Percentiles rank a stretch among this genome's conserved stretches.
Conservation (phyloP, 306 rosid species). For the Aeschynomene evenia region DNA sequence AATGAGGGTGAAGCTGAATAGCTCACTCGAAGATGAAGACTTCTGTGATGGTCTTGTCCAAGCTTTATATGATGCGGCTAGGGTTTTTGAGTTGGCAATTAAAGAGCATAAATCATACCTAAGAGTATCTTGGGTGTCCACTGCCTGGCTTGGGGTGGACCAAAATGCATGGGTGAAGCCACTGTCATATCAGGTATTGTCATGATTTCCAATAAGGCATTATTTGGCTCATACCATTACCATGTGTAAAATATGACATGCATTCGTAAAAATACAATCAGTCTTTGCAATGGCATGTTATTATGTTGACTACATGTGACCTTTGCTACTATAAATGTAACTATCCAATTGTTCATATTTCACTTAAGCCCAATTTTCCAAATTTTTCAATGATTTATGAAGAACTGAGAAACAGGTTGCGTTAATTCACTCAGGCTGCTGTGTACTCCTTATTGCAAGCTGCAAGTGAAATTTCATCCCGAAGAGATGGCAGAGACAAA, state of each 20-base stretch:
- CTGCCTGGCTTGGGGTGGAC: slow-evolving; percentile 90
- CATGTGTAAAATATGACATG: slow-evolving; percentile 8
- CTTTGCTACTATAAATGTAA: slow-evolving; percentile 19
- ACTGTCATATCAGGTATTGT: slow-evolving; percentile 79
- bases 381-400: slow-evolving; percentile 12
- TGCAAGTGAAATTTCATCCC: slow-evolving; percentile 77
- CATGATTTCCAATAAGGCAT: background rate
- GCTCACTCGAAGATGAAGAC: slow-evolving; percentile 65
- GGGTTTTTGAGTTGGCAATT: slow-evolving; percentile 86
- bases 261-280: slow-evolving; percentile 4
- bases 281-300: slow-evolving; percentile 21
- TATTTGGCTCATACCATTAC: slow-evolving; percentile 1
- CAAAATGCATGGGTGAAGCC: slow-evolving; percentile 86
- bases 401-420: slow-evolving; percentile 34
- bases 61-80: slow-evolving; percentile 81
- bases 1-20: slow-evolving; percentile 63
- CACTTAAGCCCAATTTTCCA: slow-evolving; percentile 1
- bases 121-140: slow-evolving; percentile 66
- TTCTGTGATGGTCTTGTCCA: slow-evolving; percentile 79
- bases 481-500: slow-evolving; percentile 68
- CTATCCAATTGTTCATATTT: slow-evolving; percentile 5
- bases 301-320: background rate
- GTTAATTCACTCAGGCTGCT: slow-evolving; percentile 70
- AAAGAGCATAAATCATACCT: slow-evolving; percentile 68
- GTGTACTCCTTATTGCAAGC: slow-evolving; percentile 88